phyloP scores from a whole-genome alignment of 2,329 filamentous ascomycete species.

The Scedosporium aurantiacum region DNA sequence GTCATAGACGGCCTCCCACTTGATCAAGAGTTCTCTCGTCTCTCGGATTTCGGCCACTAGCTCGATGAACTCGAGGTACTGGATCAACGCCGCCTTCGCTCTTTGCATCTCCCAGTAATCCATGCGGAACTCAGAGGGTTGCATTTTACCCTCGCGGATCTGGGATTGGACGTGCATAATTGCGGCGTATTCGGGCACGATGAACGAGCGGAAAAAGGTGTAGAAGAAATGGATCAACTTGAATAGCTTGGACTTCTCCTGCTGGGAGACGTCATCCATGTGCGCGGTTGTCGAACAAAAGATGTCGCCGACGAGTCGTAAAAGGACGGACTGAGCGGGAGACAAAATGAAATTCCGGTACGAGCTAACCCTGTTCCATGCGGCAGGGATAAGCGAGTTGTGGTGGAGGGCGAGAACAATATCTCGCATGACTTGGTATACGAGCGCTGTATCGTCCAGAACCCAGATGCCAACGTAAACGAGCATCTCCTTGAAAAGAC shows the following conservation, averaged over 20 bases:
- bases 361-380: constrained; percentile 83
- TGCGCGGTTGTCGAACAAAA: constrained; percentile 8
- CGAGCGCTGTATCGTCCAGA: constrained; percentile 81
- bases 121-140: constrained; percentile 81
- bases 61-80: constrained; percentile 88
- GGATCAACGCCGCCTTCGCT: constrained; percentile 86
- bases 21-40: constrained; percentile 73
- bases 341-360: constrained; percentile 86
- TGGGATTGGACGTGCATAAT: constrained; percentile 88
- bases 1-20: constrained; percentile 87
- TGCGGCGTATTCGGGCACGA: constrained; percentile 90
- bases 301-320: constrained; percentile 39
- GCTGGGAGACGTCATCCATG: constrained; percentile 18
- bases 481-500: constrained; percentile 76
- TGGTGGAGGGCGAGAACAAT: constrained; percentile 89
- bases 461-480: constrained; percentile 98
- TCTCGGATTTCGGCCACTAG: constrained; percentile 78
- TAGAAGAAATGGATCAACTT: constrained; percentile 79
- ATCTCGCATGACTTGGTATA: constrained; percentile 93
- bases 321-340: constrained; percentile 83
- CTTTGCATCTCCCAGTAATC: constrained; percentile 97
- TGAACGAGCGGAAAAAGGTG: constrained; percentile 80
- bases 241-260: constrained; percentile 43
- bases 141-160: constrained; percentile 64
- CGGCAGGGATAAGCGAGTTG: constrained; percentile 80